Evolutionary conservation across 441 rosid species (phyloP).

Genomic region (Pelargonium australe): DNA sequence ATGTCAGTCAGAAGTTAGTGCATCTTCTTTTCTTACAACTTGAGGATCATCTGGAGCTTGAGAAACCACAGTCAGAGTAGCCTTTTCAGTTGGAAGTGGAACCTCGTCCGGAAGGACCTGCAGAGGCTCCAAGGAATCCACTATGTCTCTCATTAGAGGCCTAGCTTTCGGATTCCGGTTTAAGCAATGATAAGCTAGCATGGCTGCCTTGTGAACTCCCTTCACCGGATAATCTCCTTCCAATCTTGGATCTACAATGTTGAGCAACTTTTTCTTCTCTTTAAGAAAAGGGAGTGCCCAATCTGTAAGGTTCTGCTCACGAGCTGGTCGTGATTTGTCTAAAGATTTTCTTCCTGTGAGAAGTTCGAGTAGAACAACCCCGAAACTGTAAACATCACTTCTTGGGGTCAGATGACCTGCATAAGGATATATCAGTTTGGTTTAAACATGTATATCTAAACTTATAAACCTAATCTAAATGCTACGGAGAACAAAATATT

Average conservation of each 20-base stretch:
- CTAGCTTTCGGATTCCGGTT: slow-evolving; percentile 87
- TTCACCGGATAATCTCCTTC: slow-evolving; percentile 62
- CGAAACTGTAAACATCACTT: slow-evolving; percentile 90
- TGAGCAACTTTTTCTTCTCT: slow-evolving; percentile 76
- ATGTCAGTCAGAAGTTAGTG: too few relatives aligned
- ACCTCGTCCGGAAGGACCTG: slow-evolving; percentile 28
- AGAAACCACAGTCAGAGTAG: slow-evolving; percentile 38
- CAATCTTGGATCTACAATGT: slow-evolving; percentile 72
- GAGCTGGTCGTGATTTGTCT: slow-evolving; percentile 69
- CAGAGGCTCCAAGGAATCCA: slow-evolving; percentile 87
- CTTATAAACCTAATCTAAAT: too few relatives aligned
- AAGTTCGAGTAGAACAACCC: slow-evolving; percentile 83
- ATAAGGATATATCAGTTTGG: too few relatives aligned
- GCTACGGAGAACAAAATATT: too few relatives aligned
- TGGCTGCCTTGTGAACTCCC: slow-evolving; percentile 80
- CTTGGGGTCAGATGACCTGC: slow-evolving; percentile 81
- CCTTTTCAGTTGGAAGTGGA: slow-evolving; percentile 15
- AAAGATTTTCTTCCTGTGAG: slow-evolving; percentile 77
- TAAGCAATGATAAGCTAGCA: slow-evolving; percentile 89
- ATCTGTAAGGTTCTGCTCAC: slow-evolving; percentile 79
- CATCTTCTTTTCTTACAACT: too few relatives aligned
- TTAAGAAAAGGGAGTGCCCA: slow-evolving; percentile 87
- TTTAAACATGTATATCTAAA: too few relatives aligned
- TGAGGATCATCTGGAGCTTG: too few relatives aligned
- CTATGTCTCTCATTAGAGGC: slow-evolving; percentile 94